Base-by-base conservation (phyloP, 345 rosid genomes). In the Kernera saxatilis region DNA sequence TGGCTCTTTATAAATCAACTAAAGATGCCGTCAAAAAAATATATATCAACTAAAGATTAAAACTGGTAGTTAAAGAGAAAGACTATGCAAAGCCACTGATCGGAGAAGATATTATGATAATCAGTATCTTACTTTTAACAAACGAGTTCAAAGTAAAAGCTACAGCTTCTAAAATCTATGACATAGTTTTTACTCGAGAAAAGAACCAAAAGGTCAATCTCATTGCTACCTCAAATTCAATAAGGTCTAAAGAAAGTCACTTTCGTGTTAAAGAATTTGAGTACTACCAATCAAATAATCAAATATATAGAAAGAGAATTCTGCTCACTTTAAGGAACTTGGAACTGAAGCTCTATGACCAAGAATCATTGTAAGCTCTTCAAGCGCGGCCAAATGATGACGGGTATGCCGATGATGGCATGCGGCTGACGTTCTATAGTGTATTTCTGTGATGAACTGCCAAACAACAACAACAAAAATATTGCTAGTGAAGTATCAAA, bases 381-480 rank as follows among this genome's bases (percentile, higher is more conserved):
- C 94, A 39, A 91, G 69, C 52, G 85, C 86, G 46, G 92, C 96
- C 82, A 93, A 77, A 72, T 79, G 83, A 80, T 83, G 89, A 73
- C 91, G 83, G 58, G 75, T 85, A 70, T 91, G 98, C 81, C 98
- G 82, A 64, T 82, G 86, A 82, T 91, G 90, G 66, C 73, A 76
- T 23, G 97, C 97, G 27, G 88, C 85, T 55, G 86, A 74, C 70
- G 89, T 78, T 80, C 81, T 85, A 75, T 91, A 88, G 78, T 91
- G 94, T 74, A 87, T 85, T 86, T 93, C 97, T 46, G 87, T 67
- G 37, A 91, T 82, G 70, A 93, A 87, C 98, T 93, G 88, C 78
- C 77, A 11, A 72, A 49, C 50, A 51, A 57, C 58, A 73, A 53
- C 62, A 76, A 55, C 23, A 74, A 72, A 59, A 30, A 22, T 15